A percentile compares a stretch with the other conserved stretches of the same genome.
phyloP scores from a whole-genome alignment of 352 stramenopile species.

The Phytophthora sansomeana region DNA sequence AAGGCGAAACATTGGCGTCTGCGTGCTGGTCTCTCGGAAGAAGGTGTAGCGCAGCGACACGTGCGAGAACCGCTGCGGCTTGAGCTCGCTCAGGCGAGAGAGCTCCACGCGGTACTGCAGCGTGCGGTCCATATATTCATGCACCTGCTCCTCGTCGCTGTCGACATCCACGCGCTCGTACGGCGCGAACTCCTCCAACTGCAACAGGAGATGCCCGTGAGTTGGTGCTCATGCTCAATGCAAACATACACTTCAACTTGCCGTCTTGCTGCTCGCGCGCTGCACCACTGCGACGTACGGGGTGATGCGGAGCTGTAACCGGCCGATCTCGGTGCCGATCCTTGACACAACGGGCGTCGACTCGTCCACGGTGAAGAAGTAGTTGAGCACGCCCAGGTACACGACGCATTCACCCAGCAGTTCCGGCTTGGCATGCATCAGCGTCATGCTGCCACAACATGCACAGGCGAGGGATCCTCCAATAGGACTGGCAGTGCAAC shows the following conservation, averaged over 20 bases:
- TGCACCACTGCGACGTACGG: constrained; percentile 39
- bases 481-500: background rate
- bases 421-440: constrained; percentile 19
- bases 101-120: constrained; percentile 58
- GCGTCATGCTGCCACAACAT: constrained; percentile 8
- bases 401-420: constrained; percentile 62
- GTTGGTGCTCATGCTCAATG: background rate
- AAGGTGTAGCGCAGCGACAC: constrained; percentile 58
- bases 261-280: constrained; percentile 19
- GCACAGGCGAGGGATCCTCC: background rate
- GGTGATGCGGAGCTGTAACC: constrained; percentile 53
- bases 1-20: constrained; percentile 37
- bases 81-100: constrained; percentile 29
- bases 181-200: constrained; percentile 40
- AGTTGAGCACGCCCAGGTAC: constrained; percentile 68
- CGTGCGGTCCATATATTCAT: constrained; percentile 59
- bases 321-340: constrained; percentile 49
- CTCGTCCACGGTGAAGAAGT: constrained; percentile 64
- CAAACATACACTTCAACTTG: constrained; percentile 38
- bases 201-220: constrained; percentile 9
- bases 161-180: constrained; percentile 46
- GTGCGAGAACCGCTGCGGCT: constrained; percentile 43
- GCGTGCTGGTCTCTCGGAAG: constrained; percentile 42
- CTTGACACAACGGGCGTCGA: constrained; percentile 60
- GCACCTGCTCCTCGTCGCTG: constrained; percentile 54